Evolutionary conservation across 108 stramenopile genomes (phyloP), one percentile per base, ranked within the genome.

Genomic region (Stephanodiscus triporus): DNA sequence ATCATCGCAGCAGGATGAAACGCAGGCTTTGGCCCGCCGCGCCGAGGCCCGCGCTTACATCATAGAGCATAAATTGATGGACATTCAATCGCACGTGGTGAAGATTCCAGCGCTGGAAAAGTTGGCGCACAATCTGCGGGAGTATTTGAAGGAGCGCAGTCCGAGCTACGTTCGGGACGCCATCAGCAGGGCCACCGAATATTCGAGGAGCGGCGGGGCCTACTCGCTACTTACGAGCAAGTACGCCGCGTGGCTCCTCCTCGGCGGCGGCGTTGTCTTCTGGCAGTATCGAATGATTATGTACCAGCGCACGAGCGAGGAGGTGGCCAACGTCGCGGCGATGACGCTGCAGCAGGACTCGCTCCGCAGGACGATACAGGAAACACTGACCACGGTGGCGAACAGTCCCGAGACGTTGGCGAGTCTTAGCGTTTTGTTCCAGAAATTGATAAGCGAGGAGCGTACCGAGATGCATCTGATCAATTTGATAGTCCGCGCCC

Each of bases 271-370:
- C 0, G 14, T 82, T 0, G 34, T 78, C 38, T 78, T 82, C 27
- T 82, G 70, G 70, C 81, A 60, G 51, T 82, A 82, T 24, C 37
- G 81, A 24, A 11, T 36, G 9, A 73, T 50, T 1, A 75, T 78
- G 77, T 82, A 82, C 40, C 64, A 78, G 63, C 55, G 73, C 0
- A 82, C 81, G n/a, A 65, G 61, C 14, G 73, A 82, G 50, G 81
- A 82, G 53, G 71, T 82, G 19, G 76, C 81, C 72, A 74, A 82
- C 24, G 66, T 82, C 23, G 81, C 81, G 4, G 54, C 81, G 20
- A 48, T 77, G 73, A 82, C 81, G 13, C 40, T 82, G 19, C 71
- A 51, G 57, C 76, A 82, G n/a, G 76, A 77, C 24, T 64, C 65
- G 17, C 34, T 82, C 4, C 71, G 81, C 24, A 55, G 26, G 17